A percentile compares a stretch with the other conserved stretches of the same genome.
These are phyloP conservation scores for Leucocoprinus birnbaumii DNA, from an alignment of 768 basidiomycete species.

Conservation along the genomic window DNA sequence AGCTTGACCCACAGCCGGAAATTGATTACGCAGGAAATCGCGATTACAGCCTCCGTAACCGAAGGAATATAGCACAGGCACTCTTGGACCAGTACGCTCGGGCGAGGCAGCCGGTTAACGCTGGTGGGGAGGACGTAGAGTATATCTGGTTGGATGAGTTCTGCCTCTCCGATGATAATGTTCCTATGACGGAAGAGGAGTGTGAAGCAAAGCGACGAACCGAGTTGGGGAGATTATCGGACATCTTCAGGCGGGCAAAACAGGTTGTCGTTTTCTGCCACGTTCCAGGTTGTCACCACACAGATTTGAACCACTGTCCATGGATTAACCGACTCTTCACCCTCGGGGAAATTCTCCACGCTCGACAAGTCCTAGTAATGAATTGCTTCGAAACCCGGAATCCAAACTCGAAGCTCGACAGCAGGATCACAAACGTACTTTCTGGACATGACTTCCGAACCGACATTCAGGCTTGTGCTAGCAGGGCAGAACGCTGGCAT, in stretches of 20 bases:
- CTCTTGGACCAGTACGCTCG: conserved; percentile 4
- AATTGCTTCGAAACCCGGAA: neutral
- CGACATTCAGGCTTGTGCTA: conserved; percentile 11
- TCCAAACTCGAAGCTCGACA: neutral
- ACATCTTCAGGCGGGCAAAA: conserved; percentile 9
- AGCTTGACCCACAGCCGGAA: neutral
- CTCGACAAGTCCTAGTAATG: conserved; percentile 5
- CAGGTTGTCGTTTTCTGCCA: conserved; percentile 10
- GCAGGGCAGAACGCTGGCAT: conserved; percentile 14
- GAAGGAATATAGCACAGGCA: neutral
- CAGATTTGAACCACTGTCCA: neutral
- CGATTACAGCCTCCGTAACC: neutral
- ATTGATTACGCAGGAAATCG: neutral
- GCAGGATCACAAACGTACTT: neutral
- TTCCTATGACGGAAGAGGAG: neutral
- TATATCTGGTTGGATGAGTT: conserved; percentile 11
- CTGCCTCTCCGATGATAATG: conserved; percentile 2
- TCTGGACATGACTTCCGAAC: conserved; percentile 3
- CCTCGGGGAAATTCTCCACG: conserved; percentile 7
- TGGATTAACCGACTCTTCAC: conserved; percentile 10
- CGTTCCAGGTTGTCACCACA: conserved; percentile 2
- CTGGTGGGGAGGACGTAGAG: neutral
- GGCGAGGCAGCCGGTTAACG: neutral
- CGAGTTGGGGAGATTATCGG: conserved; percentile 5
- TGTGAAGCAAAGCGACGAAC: neutral